Conservation (phyloP, 1,284 basidiomycete species). For the Cerrena zonata region DNA sequence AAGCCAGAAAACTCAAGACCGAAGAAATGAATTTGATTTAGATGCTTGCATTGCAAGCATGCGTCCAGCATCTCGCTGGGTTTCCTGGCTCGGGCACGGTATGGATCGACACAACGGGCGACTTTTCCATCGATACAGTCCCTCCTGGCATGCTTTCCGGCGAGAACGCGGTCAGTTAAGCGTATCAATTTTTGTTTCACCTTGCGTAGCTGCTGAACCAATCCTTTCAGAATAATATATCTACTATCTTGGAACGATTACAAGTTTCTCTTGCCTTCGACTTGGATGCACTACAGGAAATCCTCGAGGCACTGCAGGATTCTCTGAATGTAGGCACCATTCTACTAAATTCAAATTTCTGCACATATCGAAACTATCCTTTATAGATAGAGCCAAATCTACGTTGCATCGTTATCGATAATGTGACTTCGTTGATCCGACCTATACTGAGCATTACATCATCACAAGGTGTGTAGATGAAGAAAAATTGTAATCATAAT, state of each 20-base stretch:
- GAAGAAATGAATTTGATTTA: slow-evolving; percentile 22
- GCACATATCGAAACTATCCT: slow-evolving; percentile 3
- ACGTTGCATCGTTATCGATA: slow-evolving; percentile 58
- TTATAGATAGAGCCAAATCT: slow-evolving; percentile 15
- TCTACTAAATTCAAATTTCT: slow-evolving; percentile 8
- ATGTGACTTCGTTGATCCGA: slow-evolving; percentile 60
- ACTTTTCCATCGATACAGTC: slow-evolving; percentile 52
- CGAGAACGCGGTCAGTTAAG: neutral
- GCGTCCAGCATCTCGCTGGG: slow-evolving; percentile 44
- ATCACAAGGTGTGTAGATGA: slow-evolving; percentile 43
- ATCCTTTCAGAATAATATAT: slow-evolving; percentile 25
- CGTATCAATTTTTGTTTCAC: neutral
- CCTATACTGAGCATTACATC: slow-evolving; percentile 60
- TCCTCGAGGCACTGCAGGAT: slow-evolving; percentile 36
- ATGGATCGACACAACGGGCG: slow-evolving; percentile 70
- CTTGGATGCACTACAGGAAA: slow-evolving; percentile 43
- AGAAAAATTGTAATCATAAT: neutral
- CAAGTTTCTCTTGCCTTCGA: slow-evolving; percentile 55
- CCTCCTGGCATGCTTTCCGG: neutral
- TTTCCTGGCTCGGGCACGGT: slow-evolving; percentile 35
- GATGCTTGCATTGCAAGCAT: slow-evolving; percentile 54
- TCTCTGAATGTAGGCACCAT: slow-evolving; percentile 11
- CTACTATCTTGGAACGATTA: slow-evolving; percentile 30
- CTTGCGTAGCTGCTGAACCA: neutral
- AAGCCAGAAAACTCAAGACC: slow-evolving; percentile 4